These are phyloP conservation scores for Penicillium sp. DNA, from an alignment of 2,329 filamentous ascomycete species.

Conservation along the genomic window DNA sequence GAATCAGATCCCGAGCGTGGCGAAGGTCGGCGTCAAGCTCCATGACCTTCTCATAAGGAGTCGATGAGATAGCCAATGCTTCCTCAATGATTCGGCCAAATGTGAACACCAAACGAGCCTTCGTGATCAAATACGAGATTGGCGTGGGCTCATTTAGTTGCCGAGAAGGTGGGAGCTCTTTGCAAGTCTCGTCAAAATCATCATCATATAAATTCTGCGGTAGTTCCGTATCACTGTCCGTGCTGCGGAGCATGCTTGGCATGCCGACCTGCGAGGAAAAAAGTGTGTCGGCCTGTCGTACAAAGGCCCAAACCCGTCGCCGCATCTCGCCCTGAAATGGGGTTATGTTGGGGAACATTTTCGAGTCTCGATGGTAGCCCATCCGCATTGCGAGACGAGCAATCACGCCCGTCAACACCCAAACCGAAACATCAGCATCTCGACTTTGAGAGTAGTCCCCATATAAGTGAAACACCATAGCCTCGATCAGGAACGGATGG, in stretches of 20 bases:
- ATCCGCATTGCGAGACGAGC: conserved; percentile 59
- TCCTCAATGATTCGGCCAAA: conserved; percentile 45
- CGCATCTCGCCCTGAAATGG: conserved; percentile 58
- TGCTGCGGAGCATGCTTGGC: conserved; percentile 58
- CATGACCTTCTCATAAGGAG: conserved; percentile 56
- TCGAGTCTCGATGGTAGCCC: conserved; percentile 59
- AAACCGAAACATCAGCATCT: conserved; percentile 56
- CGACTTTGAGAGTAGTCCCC: conserved; percentile 55
- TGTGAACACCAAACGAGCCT: conserved; percentile 38
- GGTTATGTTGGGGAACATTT: conserved; percentile 53
- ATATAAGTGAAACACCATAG: conserved; percentile 56
- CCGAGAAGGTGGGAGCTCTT: conserved; percentile 52
- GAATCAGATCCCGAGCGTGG: conserved; percentile 58
- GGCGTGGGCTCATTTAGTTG: conserved; percentile 56
- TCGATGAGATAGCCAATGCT: conserved; percentile 38
- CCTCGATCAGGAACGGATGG: conserved; percentile 55
- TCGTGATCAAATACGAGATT: conserved; percentile 47
- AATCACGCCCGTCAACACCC: conserved; percentile 56
- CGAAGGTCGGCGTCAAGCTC: conserved; percentile 55
- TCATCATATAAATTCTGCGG: conserved; percentile 61
- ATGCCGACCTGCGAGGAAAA: conserved; percentile 63
- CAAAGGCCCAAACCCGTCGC: conserved; percentile 46
- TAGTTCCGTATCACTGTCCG: conserved; percentile 57
- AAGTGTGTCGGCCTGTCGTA: conserved; percentile 56
- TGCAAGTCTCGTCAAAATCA: conserved; percentile 55